Evolutionary conservation across 306 rosid genomes (phyloP), one percentile per base, ranked within the genome.

Genomic region (Quercus ilex): DNA sequence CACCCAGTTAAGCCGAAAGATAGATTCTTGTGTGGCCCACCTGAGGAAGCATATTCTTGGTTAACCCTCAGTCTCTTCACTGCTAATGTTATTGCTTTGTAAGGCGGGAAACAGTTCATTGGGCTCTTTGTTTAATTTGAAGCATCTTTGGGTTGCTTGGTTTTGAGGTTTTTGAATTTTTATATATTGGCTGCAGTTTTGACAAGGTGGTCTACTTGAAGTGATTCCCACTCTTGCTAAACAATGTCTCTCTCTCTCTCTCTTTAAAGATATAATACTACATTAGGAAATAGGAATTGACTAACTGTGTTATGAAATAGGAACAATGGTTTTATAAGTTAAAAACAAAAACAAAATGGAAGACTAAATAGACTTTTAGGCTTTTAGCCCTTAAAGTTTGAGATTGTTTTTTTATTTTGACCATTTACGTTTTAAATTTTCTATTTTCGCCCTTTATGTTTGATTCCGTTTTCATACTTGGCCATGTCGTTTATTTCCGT

Each of bases 11-110:
- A 31, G 38, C 52, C 6, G 53, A 67, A 65, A 52, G 59, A 2
- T 68, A 78, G 80, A 83, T 75, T 62, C 83, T 53, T 53, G 15
- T 52, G 86, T 49, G 53, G 62, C 80, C 74, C 77, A 78, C 78
- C 85, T 35, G 73, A 78, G 20, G 17, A 75, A 62, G 74, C 78
- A 75, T 75, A 17, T 57, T 33, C 4, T 78, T 8, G 35, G 28
- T 13, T 26, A 28, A 63, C 43, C 63, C 53, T 17, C 53, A 19
- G 53, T 43, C 55, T 28, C 46, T 41, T 41, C 18, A 59, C 63
- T 17, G 17, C 28, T 17, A 63, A 30, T 12, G 17, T 1, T 72
- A 7, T 69, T 23, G 43, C 26, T 67, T 74, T 21, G 71, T 18
- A 57, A 13, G 43, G 31, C 0, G 23, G 69, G 3, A 55, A 75